Evolutionary conservation across 2,329 filamentous ascomycete species (phyloP).

Genomic region (Gliomastix tumulicola): DNA sequence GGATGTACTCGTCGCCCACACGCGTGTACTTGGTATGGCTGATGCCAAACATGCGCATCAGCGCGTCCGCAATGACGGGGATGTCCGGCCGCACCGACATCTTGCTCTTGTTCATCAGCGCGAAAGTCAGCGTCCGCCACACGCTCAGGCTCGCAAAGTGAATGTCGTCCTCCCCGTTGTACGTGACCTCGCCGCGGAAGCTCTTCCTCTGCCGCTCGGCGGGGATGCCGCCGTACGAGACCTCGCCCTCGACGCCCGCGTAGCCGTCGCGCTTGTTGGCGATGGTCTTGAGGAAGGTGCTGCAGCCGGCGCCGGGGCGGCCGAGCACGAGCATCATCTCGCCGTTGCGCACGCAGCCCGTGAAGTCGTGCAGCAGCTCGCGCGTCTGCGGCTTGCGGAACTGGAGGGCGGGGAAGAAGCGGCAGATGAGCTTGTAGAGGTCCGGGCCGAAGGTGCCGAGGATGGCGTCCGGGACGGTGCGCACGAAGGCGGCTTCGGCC

Average conservation of each 20-base stretch:
- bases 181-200: conserved; percentile 70
- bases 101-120: conserved; percentile 67
- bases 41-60: conserved; percentile 75
- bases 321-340: conserved; percentile 45
- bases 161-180: conserved; percentile 69
- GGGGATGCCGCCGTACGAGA: conserved; percentile 65
- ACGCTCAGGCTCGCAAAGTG: conserved; percentile 70
- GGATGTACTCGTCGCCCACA: conserved; percentile 65
- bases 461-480: conserved; percentile 67
- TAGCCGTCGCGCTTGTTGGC: conserved; percentile 62
- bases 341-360: conserved; percentile 21
- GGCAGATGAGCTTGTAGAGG: conserved; percentile 55
- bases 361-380: conserved; percentile 20
- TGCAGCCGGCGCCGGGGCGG: conserved; percentile 41
- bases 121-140: conserved; percentile 71
- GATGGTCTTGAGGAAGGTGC: conserved; percentile 69
- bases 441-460: conserved; percentile 77
- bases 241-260: conserved; percentile 59
- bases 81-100: conserved; percentile 58
- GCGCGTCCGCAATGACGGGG: conserved; percentile 59
- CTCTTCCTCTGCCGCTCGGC: conserved; percentile 59
- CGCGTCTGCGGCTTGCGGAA: conserved; percentile 14
- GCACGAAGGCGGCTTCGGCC: conserved; percentile 60
- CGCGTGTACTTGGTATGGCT: conserved; percentile 66
- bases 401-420: conserved; percentile 11